phyloP scores from a whole-genome alignment of 129 eudicot species.

The Centrapalus pauciflorus region DNA sequence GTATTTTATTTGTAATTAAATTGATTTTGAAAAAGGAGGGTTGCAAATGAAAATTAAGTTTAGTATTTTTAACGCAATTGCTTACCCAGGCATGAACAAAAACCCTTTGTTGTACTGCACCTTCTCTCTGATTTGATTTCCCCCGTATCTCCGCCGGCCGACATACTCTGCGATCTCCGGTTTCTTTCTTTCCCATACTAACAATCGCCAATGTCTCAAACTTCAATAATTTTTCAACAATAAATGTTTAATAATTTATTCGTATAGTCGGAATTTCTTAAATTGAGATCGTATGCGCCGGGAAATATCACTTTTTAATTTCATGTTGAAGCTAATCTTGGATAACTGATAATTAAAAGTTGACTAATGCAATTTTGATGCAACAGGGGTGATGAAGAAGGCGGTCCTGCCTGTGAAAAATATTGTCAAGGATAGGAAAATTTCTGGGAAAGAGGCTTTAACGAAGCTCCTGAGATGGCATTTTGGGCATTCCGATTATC shows the following conservation, averaged over 20 bases:
- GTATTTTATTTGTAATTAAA: too few species aligned
- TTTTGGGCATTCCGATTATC: slow-evolving; percentile 76
- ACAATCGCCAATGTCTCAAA: slow-evolving; percentile 3
- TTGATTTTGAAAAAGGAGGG: too few species aligned
- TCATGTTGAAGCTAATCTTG: background rate
- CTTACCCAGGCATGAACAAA: background rate
- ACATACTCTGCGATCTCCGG: background rate
- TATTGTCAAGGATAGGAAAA: slow-evolving; percentile 40
- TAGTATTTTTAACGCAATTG: too few species aligned
- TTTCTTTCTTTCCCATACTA: too few species aligned
- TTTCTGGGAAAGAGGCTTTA: slow-evolving; percentile 68
- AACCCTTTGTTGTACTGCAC: too few species aligned
- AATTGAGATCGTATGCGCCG: background rate
- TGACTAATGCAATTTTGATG: background rate
- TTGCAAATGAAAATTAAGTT: too few species aligned
- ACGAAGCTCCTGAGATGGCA: slow-evolving; percentile 96
- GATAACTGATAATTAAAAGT: background rate
- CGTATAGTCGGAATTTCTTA: background rate
- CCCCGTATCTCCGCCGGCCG: slow-evolving; percentile 20
- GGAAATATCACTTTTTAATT: background rate
- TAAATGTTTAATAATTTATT: slow-evolving; percentile 3
- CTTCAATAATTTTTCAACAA: background rate
- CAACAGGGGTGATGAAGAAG: slow-evolving; percentile 55
- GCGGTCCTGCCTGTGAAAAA: slow-evolving; percentile 65
- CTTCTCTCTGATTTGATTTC: background rate